Evolutionary conservation across 352 stramenopile genomes (phyloP).

Genomic region (Phytophthora ohioensis): DNA sequence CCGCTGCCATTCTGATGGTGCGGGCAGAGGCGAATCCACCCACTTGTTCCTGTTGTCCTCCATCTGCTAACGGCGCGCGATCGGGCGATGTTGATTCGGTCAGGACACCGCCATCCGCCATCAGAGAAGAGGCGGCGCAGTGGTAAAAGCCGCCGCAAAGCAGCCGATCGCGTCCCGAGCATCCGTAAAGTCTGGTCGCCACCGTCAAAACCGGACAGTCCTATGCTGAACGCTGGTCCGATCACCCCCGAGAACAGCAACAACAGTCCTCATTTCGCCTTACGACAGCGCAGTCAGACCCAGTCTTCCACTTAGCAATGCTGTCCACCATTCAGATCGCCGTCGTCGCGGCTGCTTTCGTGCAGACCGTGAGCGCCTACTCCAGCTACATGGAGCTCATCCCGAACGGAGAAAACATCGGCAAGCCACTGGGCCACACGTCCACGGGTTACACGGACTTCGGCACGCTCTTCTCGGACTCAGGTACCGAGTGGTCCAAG

Average conservation of each 20-base stretch:
- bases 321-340: slow-evolving; percentile 32
- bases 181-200: slow-evolving; percentile 44
- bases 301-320: slow-evolving; percentile 21
- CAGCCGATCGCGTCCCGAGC: slow-evolving; percentile 23
- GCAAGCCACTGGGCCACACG: slow-evolving; percentile 50
- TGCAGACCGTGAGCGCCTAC: slow-evolving; percentile 32
- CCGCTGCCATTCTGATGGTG: slow-evolving; percentile 29
- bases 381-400: slow-evolving; percentile 50
- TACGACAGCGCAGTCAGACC: slow-evolving; percentile 25
- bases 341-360: slow-evolving; percentile 28
- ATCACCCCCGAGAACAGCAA: not conserved
- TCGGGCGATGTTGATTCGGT: slow-evolving; percentile 18
- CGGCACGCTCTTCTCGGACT: slow-evolving; percentile 52
- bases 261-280: slow-evolving; percentile 37
- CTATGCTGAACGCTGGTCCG: slow-evolving; percentile 24
- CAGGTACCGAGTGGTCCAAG: slow-evolving; percentile 42
- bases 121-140: slow-evolving; percentile 15
- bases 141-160: slow-evolving; percentile 21
- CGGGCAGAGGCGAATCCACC: slow-evolving; percentile 6
- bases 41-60: slow-evolving; percentile 23
- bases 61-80: slow-evolving; percentile 21
- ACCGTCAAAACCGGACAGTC: slow-evolving; percentile 33
- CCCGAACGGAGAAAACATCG: slow-evolving; percentile 56
- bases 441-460: slow-evolving; percentile 53
- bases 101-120: slow-evolving; percentile 17